Conservation (phyloP, 257 asterid genomes). For the Hygrophila difformis region DNA sequence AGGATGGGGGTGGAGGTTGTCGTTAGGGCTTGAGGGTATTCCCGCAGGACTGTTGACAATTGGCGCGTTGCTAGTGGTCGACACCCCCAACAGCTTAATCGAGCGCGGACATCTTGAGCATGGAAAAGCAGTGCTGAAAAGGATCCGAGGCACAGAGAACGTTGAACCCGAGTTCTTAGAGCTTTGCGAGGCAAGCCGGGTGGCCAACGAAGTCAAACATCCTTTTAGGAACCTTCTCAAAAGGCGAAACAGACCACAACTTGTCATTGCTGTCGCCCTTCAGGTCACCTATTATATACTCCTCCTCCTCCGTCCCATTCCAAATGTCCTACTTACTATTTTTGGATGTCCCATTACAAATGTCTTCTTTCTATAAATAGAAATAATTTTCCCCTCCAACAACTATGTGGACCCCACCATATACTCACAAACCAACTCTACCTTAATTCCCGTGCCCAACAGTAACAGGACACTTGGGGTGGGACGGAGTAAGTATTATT, state of each 20-base stretch:
- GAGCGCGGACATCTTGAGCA: constrained; percentile 69
- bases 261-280: constrained; percentile 56
- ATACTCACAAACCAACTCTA: too few species aligned
- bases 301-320: too few species aligned
- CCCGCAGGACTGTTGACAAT: constrained; percentile 70
- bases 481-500: too few species aligned
- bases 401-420: too few species aligned
- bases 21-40: constrained; percentile 76
- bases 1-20: constrained; percentile 87
- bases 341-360: too few species aligned
- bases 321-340: too few species aligned
- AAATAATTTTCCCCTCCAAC: too few species aligned
- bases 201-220: constrained; percentile 72
- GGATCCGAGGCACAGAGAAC: constrained; percentile 69
- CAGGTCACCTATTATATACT: too few species aligned
- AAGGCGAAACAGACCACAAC: constrained; percentile 71
- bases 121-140: constrained; percentile 61
- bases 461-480: too few species aligned
- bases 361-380: too few species aligned
- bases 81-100: constrained; percentile 84
- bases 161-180: constrained; percentile 74
- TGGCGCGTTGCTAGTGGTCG: constrained; percentile 65
- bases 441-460: too few species aligned
- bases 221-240: constrained; percentile 79
- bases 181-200: constrained; percentile 73